These are phyloP conservation scores for Talaromyces nanjingensis DNA, from an alignment of 495 filamentous ascomycete genomes.

Conservation along the genomic window DNA sequence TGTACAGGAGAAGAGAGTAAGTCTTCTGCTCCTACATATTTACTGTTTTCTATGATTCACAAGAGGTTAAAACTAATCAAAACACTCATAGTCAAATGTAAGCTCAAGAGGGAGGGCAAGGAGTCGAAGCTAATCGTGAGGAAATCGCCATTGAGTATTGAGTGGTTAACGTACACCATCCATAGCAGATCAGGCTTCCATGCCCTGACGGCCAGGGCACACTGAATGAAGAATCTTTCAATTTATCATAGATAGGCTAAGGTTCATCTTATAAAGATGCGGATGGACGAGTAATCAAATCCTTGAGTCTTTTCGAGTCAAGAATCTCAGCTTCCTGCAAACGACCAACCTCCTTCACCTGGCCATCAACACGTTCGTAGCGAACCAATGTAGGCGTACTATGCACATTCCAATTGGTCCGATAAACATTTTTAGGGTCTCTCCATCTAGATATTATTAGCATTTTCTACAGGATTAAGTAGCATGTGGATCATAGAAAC, in stretches of 20 bases:
- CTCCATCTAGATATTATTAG: conserved; percentile 20
- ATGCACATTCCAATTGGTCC: conserved; percentile 19
- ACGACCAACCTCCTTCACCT: conserved; percentile 20
- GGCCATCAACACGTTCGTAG: conserved; percentile 20
- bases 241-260: not conserved
- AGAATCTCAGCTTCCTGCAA: conserved; percentile 25
- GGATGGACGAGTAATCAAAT: not conserved
- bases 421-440: conserved; percentile 22
- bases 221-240: no score
- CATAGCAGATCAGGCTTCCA: not conserved
- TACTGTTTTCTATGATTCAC: no score
- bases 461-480: not conserved
- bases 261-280: not conserved
- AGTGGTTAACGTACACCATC: not conserved
- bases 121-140: no score
- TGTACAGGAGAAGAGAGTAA: no score
- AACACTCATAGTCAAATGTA: no score
- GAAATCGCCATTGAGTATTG: no score
- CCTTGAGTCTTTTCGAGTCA: conserved; percentile 16
- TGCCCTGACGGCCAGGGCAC: no score
- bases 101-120: no score
- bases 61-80: no score
- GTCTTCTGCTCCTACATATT: no score
- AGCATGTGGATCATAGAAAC: not conserved
- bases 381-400: conserved; percentile 24